Evolutionary conservation across 2,329 filamentous ascomycete species (phyloP).

Genomic region (Nemania serpens): DNA sequence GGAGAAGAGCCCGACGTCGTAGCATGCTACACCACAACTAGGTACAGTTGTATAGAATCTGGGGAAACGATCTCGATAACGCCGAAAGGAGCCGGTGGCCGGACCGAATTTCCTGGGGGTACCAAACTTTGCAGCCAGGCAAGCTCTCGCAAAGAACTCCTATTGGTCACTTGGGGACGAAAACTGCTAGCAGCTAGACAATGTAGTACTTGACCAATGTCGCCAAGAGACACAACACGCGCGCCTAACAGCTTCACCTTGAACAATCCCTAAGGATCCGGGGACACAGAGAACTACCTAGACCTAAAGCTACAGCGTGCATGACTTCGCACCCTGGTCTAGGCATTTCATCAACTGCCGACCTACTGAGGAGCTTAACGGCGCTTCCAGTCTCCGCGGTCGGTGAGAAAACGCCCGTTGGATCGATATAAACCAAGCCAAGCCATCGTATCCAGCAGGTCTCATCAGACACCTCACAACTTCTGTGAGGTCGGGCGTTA

Average conservation of each 20-base stretch:
- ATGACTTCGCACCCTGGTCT: neutral
- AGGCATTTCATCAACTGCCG: conserved; percentile 23
- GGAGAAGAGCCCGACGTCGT: neutral
- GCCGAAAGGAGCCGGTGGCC: conserved; percentile 27
- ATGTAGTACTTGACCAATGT: neutral
- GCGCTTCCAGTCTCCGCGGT: conserved; percentile 17
- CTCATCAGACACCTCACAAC: neutral
- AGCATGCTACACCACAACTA: neutral
- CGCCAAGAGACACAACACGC: conserved; percentile 7
- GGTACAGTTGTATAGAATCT: conserved; percentile 6
- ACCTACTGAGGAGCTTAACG: conserved; percentile 9
- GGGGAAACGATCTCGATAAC: conserved; percentile 19
- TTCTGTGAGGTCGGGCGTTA: conserved; percentile 4
- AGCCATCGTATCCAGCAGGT: conserved; percentile 2
- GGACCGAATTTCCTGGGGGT: conserved; percentile 26
- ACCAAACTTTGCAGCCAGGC: conserved; percentile 14
- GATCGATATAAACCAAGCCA: conserved; percentile 4
- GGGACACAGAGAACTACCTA: neutral
- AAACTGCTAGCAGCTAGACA: conserved; percentile 1
- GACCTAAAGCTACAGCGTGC: conserved; percentile 3
- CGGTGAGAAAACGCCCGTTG: neutral
- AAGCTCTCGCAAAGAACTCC: conserved; percentile 23
- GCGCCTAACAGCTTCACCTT: neutral
- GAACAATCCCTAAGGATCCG: conserved; percentile 2
- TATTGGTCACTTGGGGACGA: conserved; percentile 19